phyloP scores from a whole-genome alignment of 805 yeast genomes.

The Debaryomyces hansenii region DNA sequence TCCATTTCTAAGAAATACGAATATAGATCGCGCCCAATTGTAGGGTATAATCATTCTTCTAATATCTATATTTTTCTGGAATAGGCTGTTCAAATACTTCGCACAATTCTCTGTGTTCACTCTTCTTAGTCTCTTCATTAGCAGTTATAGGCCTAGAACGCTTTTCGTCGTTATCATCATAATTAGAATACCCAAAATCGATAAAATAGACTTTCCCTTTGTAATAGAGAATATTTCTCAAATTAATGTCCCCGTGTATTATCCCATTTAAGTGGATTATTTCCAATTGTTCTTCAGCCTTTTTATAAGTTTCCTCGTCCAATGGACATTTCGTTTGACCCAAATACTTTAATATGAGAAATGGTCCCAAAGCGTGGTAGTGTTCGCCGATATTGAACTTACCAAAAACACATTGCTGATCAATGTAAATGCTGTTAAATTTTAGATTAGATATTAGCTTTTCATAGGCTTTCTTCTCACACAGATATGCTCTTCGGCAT shows the following conservation, averaged over 20 bases:
- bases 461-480: slow-evolving; percentile 1
- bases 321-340: not conserved
- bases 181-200: not conserved
- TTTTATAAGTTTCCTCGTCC: not conserved
- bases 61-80: not conserved
- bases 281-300: not conserved
- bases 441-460: not conserved
- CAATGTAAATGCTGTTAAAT: not conserved
- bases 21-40: too few species aligned
- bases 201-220: not conserved
- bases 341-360: not conserved
- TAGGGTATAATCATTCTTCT: too few species aligned
- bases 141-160: not conserved
- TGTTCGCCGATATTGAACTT: not conserved
- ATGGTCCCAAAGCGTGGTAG: slow-evolving; percentile 1
- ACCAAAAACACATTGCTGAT: not conserved
- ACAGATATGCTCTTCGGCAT: not conserved
- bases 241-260: not conserved
- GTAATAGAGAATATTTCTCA: not conserved
- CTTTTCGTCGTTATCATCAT: not conserved
- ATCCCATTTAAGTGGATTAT: not conserved
- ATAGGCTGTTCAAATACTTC: not conserved
- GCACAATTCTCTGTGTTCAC: not conserved
- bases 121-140: not conserved
- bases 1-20: too few species aligned